phyloP scores from a whole-genome alignment of 768 basidiomycete genomes.

The Rhodosporidiobolus sp. region DNA sequence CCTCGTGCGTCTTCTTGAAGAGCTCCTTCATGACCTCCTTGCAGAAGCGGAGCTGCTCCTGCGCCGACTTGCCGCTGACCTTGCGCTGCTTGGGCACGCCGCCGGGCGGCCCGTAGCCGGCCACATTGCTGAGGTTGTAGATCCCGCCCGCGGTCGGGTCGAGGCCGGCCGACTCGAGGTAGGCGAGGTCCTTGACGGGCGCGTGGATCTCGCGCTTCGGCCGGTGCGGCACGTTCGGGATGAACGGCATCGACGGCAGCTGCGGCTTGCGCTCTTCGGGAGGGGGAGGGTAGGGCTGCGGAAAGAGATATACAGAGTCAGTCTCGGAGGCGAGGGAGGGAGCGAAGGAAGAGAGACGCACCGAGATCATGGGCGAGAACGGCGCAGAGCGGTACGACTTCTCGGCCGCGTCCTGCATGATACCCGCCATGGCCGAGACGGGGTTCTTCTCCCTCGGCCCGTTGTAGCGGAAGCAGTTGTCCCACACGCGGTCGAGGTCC shows the following conservation, averaged over 20 bases:
- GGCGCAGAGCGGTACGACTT: constrained; percentile 83
- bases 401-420: constrained; percentile 78
- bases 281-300: constrained; percentile 35
- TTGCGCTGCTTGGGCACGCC: constrained; percentile 28
- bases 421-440: constrained; percentile 73
- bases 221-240: constrained; percentile 76
- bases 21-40: constrained; percentile 69
- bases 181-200: constrained; percentile 85
- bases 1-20: constrained; percentile 71
- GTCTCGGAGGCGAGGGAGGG: background rate
- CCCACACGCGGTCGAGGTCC: constrained; percentile 83
- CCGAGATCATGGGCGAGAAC: constrained; percentile 52
- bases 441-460: constrained; percentile 70
- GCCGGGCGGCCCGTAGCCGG: constrained; percentile 54
- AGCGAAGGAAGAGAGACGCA: constrained; percentile 18
- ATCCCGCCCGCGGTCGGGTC: constrained; percentile 50
- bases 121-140: constrained; percentile 62
- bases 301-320: background rate
- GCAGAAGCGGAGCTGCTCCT: constrained; percentile 82
- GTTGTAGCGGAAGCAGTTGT: constrained; percentile 87
- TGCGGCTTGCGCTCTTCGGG: constrained; percentile 19
- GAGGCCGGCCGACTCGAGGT: constrained; percentile 51
- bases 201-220: constrained; percentile 98
- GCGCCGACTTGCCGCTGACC: constrained; percentile 53
- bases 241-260: constrained; percentile 35